Evolutionary conservation across 306 rosid genomes (phyloP).

Genomic region (Ammopiptanthus mongolicus): DNA sequence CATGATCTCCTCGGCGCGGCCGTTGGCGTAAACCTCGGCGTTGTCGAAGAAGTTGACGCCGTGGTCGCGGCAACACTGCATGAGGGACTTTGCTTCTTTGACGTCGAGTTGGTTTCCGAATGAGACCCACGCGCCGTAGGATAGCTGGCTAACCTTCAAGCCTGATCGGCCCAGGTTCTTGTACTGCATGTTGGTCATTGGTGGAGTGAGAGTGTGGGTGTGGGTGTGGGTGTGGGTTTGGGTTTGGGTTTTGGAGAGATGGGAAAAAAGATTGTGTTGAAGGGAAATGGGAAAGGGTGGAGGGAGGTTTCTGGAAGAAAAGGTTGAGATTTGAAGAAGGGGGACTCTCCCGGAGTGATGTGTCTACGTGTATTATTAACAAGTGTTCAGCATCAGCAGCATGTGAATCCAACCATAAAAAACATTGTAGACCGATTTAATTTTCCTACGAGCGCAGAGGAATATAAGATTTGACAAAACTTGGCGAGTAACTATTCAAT

Average conservation of each 20-base stretch:
- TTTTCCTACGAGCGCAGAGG: no score
- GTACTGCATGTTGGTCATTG: conserved; percentile 59
- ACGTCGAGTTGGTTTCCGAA: conserved; percentile 98
- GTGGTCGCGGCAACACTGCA: conserved; percentile 85
- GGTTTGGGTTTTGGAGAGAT: neutral
- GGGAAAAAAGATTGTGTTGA: neutral
- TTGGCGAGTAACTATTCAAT: no score
- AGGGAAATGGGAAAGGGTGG: no score
- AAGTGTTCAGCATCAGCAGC: no score
- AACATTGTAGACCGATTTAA: no score
- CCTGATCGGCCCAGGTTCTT: conserved; percentile 85
- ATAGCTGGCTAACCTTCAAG: conserved; percentile 84
- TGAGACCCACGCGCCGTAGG: conserved; percentile 93
- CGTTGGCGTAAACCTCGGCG: conserved; percentile 97
- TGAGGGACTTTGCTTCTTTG: conserved; percentile 83
- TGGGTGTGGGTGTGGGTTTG: neutral
- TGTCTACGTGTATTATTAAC: no score
- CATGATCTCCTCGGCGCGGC: conserved; percentile 98
- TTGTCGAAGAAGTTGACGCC: conserved; percentile 99
- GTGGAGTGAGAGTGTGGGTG: neutral
- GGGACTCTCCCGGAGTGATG: no score
- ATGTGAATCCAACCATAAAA: no score
- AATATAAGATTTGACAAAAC: no score
- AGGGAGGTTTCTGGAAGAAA: no score
- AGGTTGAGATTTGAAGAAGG: no score